Evolutionary conservation across 805 yeast genomes (phyloP), one percentile per base, ranked within the genome.

Genomic region (Schizosaccharomyces osmophilus): DNA sequence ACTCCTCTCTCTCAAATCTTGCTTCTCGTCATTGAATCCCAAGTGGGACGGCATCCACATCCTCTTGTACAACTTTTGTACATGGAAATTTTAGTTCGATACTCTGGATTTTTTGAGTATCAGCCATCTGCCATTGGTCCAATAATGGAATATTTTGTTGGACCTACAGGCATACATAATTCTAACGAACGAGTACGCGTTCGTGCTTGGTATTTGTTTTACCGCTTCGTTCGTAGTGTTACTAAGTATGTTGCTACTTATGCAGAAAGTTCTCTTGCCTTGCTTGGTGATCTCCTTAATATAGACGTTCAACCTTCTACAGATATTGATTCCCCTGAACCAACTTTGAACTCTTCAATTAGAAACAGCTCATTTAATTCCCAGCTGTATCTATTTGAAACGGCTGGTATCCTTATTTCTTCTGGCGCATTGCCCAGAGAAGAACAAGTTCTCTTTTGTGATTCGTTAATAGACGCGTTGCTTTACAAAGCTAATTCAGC

Each of bases 161-260:
- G 93, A 19, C 82, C 82, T 43, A 78, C 83, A 66, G 97, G 97
- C 17, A 79, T 90, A 64, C 88, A 87, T 70, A 87, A 84, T 72
- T 75, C 77, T 4, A 76, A 78, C 65, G 84, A 79, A 63, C 84
- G 81, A 64, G 96, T 89, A 3, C 82, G 88, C 67, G 76, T 81
- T 62, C 82, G 97, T 70, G 78, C 94, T 54, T 93, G 97, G 96
- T 90, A 87, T 70, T 74, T 89, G 64, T 87, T 90, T 67, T 83
- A 83, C 68, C 79, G 95, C 69, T 85, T 89, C 67, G 77, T 88
- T 64, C 87, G 84, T 69, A 74, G 84, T 59, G 83, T 90, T 1
- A 84, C 82, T 68, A 87, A 88, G 45, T 73, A 78, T 59, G 72
- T 82, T 51, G 78, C 82, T 39, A 62, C 72, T 75, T 62, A 75